phyloP scores from a whole-genome alignment of 768 basidiomycete genomes.

The Tulasnella sp. region DNA sequence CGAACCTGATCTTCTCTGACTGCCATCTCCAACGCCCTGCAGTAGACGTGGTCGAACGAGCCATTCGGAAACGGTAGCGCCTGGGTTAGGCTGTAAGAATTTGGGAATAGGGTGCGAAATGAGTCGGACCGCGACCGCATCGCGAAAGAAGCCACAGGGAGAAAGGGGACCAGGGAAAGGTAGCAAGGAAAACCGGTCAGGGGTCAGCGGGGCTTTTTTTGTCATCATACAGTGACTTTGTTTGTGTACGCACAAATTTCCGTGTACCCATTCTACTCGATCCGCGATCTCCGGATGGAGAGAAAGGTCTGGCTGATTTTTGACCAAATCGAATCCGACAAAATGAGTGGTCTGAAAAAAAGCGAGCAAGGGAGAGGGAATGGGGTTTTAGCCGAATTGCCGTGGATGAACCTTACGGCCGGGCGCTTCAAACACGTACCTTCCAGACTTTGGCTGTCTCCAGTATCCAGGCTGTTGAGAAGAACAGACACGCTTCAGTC shows the following conservation, averaged over 20 bases:
- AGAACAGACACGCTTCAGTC: not conserved
- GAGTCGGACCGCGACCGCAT: not conserved
- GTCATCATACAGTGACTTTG: conserved; percentile 1
- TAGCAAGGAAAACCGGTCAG: not conserved
- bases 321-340: conserved; percentile 29
- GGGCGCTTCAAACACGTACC: conserved; percentile 21
- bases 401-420: not conserved
- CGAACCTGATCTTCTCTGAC: conserved; percentile 29
- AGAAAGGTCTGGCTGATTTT: conserved; percentile 21
- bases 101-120: not conserved
- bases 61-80: conserved; percentile 18
- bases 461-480: conserved; percentile 23
- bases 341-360: conserved; percentile 15
- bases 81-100: not conserved
- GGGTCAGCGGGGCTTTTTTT: conserved; percentile 9
- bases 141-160: not conserved
- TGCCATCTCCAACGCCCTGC: conserved; percentile 15
- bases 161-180: not conserved
- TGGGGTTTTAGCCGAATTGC: not conserved
- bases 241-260: conserved; percentile 29
- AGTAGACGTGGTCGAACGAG: conserved; percentile 28
- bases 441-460: conserved; percentile 27
- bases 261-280: conserved; percentile 30
- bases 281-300: conserved; percentile 22
- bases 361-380: not conserved